Evolutionary conservation across 768 basidiomycete species (phyloP).

Genomic region (Kwoniella europaea): DNA sequence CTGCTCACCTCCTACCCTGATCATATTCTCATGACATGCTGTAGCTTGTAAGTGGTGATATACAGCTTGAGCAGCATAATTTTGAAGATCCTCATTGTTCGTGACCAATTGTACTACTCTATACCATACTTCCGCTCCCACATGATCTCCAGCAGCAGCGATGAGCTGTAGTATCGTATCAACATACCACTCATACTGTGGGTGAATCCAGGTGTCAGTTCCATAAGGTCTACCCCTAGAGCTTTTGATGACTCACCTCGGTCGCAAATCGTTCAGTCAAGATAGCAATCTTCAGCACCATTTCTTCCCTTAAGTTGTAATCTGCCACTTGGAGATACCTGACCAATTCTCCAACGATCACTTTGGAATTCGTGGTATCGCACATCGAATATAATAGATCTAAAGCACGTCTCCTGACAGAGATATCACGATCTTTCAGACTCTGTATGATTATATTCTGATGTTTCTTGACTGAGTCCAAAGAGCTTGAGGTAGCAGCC

Average conservation of each 20-base stretch:
- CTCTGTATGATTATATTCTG: constrained; percentile 94
- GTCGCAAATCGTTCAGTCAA: constrained; percentile 98
- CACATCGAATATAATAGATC: constrained; percentile 99
- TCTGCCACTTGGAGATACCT: constrained; percentile 95
- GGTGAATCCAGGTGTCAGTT: too few relatives aligned
- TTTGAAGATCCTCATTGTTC: constrained; percentile 96
- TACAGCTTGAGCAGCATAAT: constrained; percentile 90
- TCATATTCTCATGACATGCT: constrained; percentile 70
- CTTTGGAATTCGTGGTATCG: constrained; percentile 92
- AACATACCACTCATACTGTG: constrained; percentile 94
- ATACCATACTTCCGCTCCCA: constrained; percentile 99
- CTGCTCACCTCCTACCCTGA: constrained; percentile 87
- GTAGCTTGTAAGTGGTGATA: constrained; percentile 86
- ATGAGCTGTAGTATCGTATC: constrained; percentile 96
- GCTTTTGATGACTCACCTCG: too few relatives aligned
- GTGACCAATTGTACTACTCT: constrained; percentile 98
- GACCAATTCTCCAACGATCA: constrained; percentile 92
- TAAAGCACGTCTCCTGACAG: constrained; percentile 87
- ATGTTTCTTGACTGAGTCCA: constrained; percentile 91
- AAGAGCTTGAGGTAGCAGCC: constrained; percentile 86
- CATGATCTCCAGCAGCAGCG: constrained; percentile 95
- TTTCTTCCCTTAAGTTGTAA: constrained; percentile 93
- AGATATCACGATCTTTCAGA: constrained; percentile 95
- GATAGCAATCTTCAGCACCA: constrained; percentile 98
- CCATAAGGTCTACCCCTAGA: too few relatives aligned